Percentiles rank a stretch among this genome's conserved stretches.
Evolutionary conservation across 495 filamentous ascomycete genomes (phyloP).

Genomic region (Aspergillus incahuasiensis): DNA sequence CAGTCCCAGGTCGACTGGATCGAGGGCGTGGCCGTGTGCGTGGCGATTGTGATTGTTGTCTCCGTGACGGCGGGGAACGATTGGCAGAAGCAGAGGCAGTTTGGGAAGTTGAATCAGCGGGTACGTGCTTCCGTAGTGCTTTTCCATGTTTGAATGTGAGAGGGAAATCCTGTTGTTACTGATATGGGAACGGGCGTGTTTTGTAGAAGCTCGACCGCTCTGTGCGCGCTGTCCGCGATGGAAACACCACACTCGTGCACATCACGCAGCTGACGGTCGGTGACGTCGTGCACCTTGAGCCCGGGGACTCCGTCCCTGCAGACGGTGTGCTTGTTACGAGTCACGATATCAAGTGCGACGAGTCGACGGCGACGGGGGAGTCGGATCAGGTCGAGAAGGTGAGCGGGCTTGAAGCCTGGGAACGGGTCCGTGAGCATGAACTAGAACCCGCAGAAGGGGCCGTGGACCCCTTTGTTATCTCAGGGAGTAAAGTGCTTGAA

Average conservation of each 20-base stretch:
- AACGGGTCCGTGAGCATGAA: slow-evolving; percentile 81
- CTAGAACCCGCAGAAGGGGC: slow-evolving; percentile 44
- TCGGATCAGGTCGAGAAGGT: slow-evolving; percentile 75
- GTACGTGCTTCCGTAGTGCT: neutral
- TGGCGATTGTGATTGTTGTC: slow-evolving; percentile 67
- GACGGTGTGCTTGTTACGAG: slow-evolving; percentile 73
- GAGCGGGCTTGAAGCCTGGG: slow-evolving; percentile 43
- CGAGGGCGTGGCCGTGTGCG: slow-evolving; percentile 69
- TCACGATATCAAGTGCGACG: slow-evolving; percentile 73
- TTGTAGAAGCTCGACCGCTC: slow-evolving; percentile 59
- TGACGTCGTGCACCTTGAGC: slow-evolving; percentile 77
- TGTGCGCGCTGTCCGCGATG: slow-evolving; percentile 73
- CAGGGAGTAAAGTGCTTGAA: slow-evolving; percentile 87
- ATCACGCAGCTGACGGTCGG: slow-evolving; percentile 78
- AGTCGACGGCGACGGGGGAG: slow-evolving; percentile 83
- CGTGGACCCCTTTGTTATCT: slow-evolving; percentile 84
- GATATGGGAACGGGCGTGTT: neutral
- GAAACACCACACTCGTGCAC: slow-evolving; percentile 68
- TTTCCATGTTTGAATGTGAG: too few relatives aligned
- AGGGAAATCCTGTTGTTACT: too few relatives aligned
- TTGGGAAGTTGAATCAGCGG: slow-evolving; percentile 62
- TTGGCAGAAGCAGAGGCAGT: slow-evolving; percentile 67
- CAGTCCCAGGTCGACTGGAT: slow-evolving; percentile 56
- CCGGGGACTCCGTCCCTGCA: slow-evolving; percentile 79
- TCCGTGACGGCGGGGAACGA: slow-evolving; percentile 64